These are phyloP conservation scores for Boletus huronensis DNA, from an alignment of 768 basidiomycete species.

Conservation along the genomic window DNA sequence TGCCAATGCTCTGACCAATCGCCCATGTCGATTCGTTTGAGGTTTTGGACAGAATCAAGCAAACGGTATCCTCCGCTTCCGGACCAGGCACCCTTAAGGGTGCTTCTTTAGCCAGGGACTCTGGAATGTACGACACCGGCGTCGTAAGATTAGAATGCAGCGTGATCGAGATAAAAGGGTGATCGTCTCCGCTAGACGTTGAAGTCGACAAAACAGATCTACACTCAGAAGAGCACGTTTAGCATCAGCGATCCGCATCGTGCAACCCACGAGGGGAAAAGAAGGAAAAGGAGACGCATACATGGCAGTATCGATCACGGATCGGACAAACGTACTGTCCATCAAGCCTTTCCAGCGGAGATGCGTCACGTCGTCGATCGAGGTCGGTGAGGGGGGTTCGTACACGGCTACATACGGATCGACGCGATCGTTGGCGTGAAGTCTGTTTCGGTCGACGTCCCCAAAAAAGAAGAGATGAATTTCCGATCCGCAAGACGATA, in stretches of 20 bases:
- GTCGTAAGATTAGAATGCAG: constrained; percentile 39
- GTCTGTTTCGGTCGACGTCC: constrained; percentile 32
- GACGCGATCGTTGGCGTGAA: constrained; percentile 58
- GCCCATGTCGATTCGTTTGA: constrained; percentile 34
- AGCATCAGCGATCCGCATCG: background rate
- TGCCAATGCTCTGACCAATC: constrained; percentile 42
- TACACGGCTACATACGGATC: constrained; percentile 72
- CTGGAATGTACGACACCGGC: constrained; percentile 53
- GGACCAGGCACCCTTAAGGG: constrained; percentile 42
- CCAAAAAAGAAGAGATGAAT: background rate
- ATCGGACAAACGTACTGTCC: constrained; percentile 48
- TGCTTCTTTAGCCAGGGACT: constrained; percentile 18
- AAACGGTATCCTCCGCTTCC: constrained; percentile 55
- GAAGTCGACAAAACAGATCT: constrained; percentile 12
- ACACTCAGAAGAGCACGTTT: background rate
- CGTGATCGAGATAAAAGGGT: constrained; percentile 17
- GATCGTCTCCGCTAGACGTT: constrained; percentile 2
- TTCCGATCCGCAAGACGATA: background rate
- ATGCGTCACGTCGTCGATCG: constrained; percentile 46
- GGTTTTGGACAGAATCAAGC: constrained; percentile 36
- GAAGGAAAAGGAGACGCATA: constrained; percentile 7
- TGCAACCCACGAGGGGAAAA: background rate
- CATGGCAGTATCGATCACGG: constrained; percentile 45
- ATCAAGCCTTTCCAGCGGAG: constrained; percentile 63
- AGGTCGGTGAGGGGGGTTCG: constrained; percentile 45